Base-by-base conservation (phyloP, 2,329 filamentous ascomycete species). In the Kalmusia sp. region DNA sequence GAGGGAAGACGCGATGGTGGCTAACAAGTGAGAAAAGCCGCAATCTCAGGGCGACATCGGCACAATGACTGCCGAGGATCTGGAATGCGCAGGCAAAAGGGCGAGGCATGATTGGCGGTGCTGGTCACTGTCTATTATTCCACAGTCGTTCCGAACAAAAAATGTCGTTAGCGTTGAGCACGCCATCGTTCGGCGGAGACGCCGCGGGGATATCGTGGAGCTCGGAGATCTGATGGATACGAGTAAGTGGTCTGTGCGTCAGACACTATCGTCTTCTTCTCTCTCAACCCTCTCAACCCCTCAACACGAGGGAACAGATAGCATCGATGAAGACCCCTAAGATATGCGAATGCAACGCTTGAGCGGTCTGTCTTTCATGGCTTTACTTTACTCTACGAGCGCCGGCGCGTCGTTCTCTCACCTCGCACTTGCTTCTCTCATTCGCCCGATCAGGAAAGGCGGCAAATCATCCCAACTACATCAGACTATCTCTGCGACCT, bases 41-140 rank as follows among this genome's bases (percentile, higher is more conserved):
- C 57, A 50, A 51, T 47, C 37, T 35, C 52, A 51, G 51, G 59
- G 66, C 69, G 67, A 68, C 57, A 65, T 67, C 67, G 67, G 65
- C 63, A 61, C 49, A 65, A 54, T 49, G 59, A 51, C 49, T 51
- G 55, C 66, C 67, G 66, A 67, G 59, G 58, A 25, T 55, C 56
- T 49, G 39, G 54, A 61, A 65, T 57, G 60, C 54, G 59, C 51
- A 52, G 63, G 54, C 56, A 49, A 53, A 51, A 47, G 31, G 28
- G 33, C 31, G 33, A 27, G 51, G 47, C 64, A 65, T 70, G 67
- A 71, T 71, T 71, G 69, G 69, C 56, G 39, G 57, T 41, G 52
- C 52, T 25, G 25, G 49, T 45, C 39, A 49, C 52, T 45, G 47
- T 57, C 50, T 55, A 62, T 62, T 57, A 56, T 64, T 59, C 60